Evolutionary conservation across 2,329 filamentous ascomycete species (phyloP).

Genomic region (Davidsoniella virescens): DNA sequence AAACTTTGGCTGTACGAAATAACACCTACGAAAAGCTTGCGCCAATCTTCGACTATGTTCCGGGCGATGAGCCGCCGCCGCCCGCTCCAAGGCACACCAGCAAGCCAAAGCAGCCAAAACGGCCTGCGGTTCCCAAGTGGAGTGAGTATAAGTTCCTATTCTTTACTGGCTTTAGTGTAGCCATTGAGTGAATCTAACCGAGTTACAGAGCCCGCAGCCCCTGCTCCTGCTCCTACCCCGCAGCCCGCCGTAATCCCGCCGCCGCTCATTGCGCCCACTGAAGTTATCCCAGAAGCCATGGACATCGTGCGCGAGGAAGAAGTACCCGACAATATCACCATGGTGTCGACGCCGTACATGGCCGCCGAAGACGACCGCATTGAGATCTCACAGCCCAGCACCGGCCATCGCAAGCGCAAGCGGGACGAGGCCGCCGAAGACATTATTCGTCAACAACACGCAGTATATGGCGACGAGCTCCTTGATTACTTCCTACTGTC

Average conservation of each 20-base stretch:
- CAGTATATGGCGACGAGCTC: conserved; percentile 80
- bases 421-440: conserved; percentile 43
- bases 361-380: conserved; percentile 68
- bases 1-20: conserved; percentile 71
- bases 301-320: conserved; percentile 45
- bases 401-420: conserved; percentile 51
- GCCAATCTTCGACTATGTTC: conserved; percentile 77
- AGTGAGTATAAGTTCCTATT: conserved; percentile 11
- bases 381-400: conserved; percentile 32
- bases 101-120: conserved; percentile 64
- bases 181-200: background rate
- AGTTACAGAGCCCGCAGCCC: background rate
- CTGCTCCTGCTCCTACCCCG: conserved; percentile 22
- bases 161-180: background rate
- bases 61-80: conserved; percentile 75
- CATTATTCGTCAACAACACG: conserved; percentile 65
- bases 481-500: conserved; percentile 91
- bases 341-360: conserved; percentile 71
- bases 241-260: conserved; percentile 1
- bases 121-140: conserved; percentile 48
- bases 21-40: conserved; percentile 68
- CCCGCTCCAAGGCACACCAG: conserved; percentile 86
- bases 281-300: conserved; percentile 17
- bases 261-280: conserved; percentile 7
- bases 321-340: conserved; percentile 66